Evolutionary conservation across 352 stramenopile species (phyloP).

Genomic region (Phytophthora capsici): DNA sequence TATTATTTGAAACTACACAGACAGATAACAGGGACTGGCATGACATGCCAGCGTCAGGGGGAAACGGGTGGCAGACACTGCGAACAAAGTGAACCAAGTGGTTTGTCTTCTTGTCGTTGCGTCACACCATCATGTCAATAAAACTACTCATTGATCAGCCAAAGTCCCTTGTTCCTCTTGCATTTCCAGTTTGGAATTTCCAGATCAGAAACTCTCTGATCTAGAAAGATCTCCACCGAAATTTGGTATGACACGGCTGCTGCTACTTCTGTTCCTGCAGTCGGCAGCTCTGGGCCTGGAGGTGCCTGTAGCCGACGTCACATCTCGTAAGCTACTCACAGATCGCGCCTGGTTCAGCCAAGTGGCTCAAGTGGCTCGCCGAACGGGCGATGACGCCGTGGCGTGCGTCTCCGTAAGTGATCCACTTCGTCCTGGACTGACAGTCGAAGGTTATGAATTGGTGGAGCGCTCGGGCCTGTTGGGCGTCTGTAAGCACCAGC

Average conservation of each 20-base stretch:
- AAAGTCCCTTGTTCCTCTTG: no score
- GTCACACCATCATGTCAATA: constrained; percentile 32
- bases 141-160: constrained; percentile 38
- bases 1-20: constrained; percentile 42
- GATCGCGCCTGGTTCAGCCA: constrained; percentile 61
- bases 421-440: constrained; percentile 41
- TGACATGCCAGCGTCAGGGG: constrained; percentile 33
- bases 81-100: constrained; percentile 10
- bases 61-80: constrained; percentile 24
- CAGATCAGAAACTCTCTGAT: no score
- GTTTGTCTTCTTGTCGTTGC: constrained; percentile 5
- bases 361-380: constrained; percentile 43
- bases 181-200: no score
- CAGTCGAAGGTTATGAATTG: constrained; percentile 74
- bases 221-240: neutral
- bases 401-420: constrained; percentile 46
- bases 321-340: constrained; percentile 42
- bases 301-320: constrained; percentile 14
- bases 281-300: constrained; percentile 11
- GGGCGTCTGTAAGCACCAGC: constrained; percentile 65
- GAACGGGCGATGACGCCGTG: constrained; percentile 15
- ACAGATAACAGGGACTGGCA: constrained; percentile 34
- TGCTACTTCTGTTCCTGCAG: constrained; percentile 18
- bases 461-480: constrained; percentile 70
- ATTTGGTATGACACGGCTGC: constrained; percentile 19